A percentile compares a stretch with the other conserved stretches of the same genome.
Evolutionary conservation across 2,329 filamentous ascomycete genomes (phyloP).

Genomic region (Colletotrichum sp.): DNA sequence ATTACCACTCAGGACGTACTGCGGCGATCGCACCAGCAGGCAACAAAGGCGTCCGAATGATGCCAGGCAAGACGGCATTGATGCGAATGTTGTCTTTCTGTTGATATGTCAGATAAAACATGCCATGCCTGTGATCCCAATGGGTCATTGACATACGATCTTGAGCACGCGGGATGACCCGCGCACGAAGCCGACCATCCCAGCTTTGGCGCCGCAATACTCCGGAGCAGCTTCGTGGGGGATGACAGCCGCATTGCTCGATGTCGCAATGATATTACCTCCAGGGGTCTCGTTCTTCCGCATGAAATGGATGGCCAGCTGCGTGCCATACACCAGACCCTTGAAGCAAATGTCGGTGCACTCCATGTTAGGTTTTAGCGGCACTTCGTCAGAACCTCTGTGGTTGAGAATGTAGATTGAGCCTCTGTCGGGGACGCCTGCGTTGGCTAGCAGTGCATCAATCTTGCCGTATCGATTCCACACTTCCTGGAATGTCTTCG

Average conservation of each 20-base stretch:
- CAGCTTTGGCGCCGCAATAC: constrained; percentile 56
- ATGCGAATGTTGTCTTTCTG: neutral
- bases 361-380: constrained; percentile 19
- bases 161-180: constrained; percentile 41
- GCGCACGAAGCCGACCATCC: constrained; percentile 44
- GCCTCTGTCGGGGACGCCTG: constrained; percentile 29
- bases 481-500: constrained; percentile 43
- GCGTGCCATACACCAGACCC: constrained; percentile 52
- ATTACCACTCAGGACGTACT: neutral
- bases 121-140: neutral
- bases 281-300: constrained; percentile 47
- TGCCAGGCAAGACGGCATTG: neutral
- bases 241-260: constrained; percentile 45
- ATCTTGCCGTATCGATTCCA: constrained; percentile 48
- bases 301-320: constrained; percentile 58
- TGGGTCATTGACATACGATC: neutral
- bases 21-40: neutral
- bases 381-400: neutral
- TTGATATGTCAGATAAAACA: neutral
- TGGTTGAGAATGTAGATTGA: neutral
- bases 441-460: constrained; percentile 54
- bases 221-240: constrained; percentile 49
- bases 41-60: neutral
- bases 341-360: constrained; percentile 57
- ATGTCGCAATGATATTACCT: constrained; percentile 48